Evolutionary conservation across 2,329 filamentous ascomycete species (phyloP), one percentile per base, ranked within the genome.

Genomic region (Beauveria scarabaeidicola): DNA sequence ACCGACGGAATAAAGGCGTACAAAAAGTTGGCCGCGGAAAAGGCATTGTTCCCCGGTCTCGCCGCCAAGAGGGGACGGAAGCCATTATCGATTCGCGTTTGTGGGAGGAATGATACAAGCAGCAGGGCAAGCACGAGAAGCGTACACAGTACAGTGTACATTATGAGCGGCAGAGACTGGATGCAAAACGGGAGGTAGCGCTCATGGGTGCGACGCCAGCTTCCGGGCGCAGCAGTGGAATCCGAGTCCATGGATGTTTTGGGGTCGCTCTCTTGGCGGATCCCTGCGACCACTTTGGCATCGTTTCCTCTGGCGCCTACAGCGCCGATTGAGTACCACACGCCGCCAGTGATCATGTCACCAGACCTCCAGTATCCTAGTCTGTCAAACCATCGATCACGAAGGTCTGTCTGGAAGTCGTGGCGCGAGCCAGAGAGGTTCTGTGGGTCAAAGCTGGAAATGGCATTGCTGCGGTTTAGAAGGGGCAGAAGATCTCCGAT

Each of bases 331-430:
- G 85, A 85, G 69, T 96, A 91, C 78, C 94, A 95, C 27, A 91
- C 77, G 21, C 86, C 84, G 21, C 86, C 83, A 23, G 73, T 69
- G 5, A 82, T 80, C 62, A 80, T 78, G 59, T 84, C 84, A 19
- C 85, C 84, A 27, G 86, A 84, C 61, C 83, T 83, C 90, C 92
- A 97, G 72, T 95, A 95, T 7, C 92, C 91, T n/a, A 97, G 80
- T 48, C 88, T 81, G 66, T 93, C 86, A 5, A 81, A 76, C 63
- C 83, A 83, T 62, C 79, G 82, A 67, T 77, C 81, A 53, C 73
- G 76, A 47, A 82, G 78, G 63, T 78, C 78, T 29, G 78, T 73
- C 65, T 73, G 74, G 66, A 88, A 82, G 38, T 84, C 78, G 36
- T 73, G 68, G 52, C 78, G 77, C 17, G 73, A 75, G 8, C 74